Percentiles rank a stretch among this genome's conserved stretches.
phyloP scores from a whole-genome alignment of 306 rosid species.

The Abrus pulchellus region DNA sequence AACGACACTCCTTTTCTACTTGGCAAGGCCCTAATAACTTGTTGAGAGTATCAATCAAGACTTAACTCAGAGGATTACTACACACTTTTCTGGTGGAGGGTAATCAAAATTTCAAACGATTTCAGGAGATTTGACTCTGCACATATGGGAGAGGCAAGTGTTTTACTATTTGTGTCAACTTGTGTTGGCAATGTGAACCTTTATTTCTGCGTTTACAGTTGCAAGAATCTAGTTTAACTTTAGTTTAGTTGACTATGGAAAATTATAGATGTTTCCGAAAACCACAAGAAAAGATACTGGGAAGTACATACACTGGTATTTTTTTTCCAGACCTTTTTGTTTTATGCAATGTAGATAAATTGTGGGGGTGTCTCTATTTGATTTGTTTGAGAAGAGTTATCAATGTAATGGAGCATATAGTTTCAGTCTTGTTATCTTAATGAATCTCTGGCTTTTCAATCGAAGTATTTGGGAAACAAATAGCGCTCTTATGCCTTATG shows the following conservation, averaged over 20 bases:
- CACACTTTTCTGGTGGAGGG: too few species aligned
- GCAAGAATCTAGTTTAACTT: slow-evolving; percentile 39
- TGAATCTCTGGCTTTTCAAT: slow-evolving; percentile 11
- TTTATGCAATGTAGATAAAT: slow-evolving; percentile 26
- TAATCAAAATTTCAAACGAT: too few species aligned
- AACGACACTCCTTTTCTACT: too few species aligned
- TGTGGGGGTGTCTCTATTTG: slow-evolving; percentile 40
- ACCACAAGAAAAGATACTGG: not conserved
- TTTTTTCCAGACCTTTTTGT: slow-evolving; percentile 11
- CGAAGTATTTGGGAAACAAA: not conserved
- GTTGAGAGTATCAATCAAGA: too few species aligned
- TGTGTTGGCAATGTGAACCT: slow-evolving; percentile 3
- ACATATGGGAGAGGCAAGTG: too few species aligned
- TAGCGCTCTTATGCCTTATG: not conserved
- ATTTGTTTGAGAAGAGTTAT: slow-evolving; percentile 24
- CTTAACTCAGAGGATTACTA: too few species aligned
- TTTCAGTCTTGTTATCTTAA: slow-evolving; percentile 18
- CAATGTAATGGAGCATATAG: not conserved
- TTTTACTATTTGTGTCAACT: too few species aligned
- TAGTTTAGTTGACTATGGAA: slow-evolving; percentile 21
- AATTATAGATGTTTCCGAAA: not conserved
- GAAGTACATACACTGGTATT: slow-evolving; percentile 43
- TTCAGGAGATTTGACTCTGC: too few species aligned
- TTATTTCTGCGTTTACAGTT: slow-evolving; percentile 21
- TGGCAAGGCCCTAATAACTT: too few species aligned